A percentile compares a stretch with the other conserved stretches of the same genome.
These are phyloP conservation scores for Akanthomyces uredinophilus DNA, from an alignment of 2,329 filamentous ascomycete genomes.

Conservation along the genomic window DNA sequence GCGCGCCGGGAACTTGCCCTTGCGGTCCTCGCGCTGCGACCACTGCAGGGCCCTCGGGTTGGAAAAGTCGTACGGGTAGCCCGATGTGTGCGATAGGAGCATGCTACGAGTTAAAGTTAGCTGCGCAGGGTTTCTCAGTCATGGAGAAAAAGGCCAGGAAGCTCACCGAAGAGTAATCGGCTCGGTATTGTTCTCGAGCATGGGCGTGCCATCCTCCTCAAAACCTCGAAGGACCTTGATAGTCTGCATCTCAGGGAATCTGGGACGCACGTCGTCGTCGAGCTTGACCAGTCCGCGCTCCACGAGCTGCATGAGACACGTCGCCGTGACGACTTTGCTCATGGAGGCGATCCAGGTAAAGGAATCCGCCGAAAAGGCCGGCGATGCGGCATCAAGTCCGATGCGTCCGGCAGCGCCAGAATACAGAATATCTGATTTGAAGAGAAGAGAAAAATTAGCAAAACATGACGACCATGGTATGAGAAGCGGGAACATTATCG, in stretches of 20 bases:
- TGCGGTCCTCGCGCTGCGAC: conserved; percentile 31
- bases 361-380: conserved; percentile 27
- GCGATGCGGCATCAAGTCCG: conserved; percentile 24
- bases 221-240: conserved; percentile 36
- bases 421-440: conserved; percentile 28
- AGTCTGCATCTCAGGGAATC: conserved; percentile 30
- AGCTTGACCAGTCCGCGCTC: conserved; percentile 30
- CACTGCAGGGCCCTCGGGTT: conserved; percentile 37
- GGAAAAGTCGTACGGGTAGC: conserved; percentile 39
- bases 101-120: conserved; percentile 21
- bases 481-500: no score
- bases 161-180: conserved; percentile 35
- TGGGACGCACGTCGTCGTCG: conserved; percentile 32
- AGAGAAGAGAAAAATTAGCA: not conserved
- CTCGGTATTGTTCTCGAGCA: conserved; percentile 31
- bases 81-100: conserved; percentile 46
- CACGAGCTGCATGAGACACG: conserved; percentile 35
- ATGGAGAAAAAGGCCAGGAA: no score
- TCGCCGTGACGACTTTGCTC: conserved; percentile 38
- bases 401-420: conserved; percentile 32
- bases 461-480: not conserved
- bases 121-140: no score
- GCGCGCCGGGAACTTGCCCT: conserved; percentile 27
- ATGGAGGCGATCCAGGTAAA: conserved; percentile 37
- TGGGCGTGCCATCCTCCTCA: conserved; percentile 29